These are phyloP conservation scores for Paecilomyces sp. DNA, from an alignment of 2,329 filamentous ascomycete genomes.

Conservation along the genomic window DNA sequence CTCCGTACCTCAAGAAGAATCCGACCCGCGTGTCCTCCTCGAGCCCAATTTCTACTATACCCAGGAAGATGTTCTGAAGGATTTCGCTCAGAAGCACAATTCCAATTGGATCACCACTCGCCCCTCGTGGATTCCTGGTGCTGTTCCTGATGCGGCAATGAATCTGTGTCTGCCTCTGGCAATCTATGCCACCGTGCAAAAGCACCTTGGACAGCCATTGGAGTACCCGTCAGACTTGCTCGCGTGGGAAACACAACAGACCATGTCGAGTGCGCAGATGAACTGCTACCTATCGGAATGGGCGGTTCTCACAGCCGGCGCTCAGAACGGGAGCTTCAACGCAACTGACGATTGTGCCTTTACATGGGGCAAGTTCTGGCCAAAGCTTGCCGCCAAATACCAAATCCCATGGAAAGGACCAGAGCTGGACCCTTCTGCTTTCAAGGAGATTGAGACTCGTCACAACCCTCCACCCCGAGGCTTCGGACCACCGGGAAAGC, in stretches of 20 bases:
- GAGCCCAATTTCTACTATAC: conserved; percentile 51
- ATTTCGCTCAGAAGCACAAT: conserved; percentile 33
- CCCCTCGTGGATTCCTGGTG: conserved; percentile 44
- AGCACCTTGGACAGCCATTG: conserved; percentile 33
- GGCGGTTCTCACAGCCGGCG: conserved; percentile 37
- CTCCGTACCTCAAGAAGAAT: conserved; percentile 39
- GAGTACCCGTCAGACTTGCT: conserved; percentile 38
- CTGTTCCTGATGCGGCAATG: conserved; percentile 44
- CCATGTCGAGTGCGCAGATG: conserved; percentile 39
- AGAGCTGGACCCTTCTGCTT: neutral
- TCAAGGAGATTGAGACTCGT: neutral
- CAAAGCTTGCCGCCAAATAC: neutral
- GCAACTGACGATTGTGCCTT: conserved; percentile 39
- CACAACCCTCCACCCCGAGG: neutral
- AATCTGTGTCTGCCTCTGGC: conserved; percentile 44
- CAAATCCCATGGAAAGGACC: neutral
- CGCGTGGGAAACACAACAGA: conserved; percentile 38
- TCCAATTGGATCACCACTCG: conserved; percentile 42
- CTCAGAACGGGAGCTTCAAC: conserved; percentile 44
- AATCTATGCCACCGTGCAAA: conserved; percentile 44
- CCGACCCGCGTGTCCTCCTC: conserved; percentile 36
- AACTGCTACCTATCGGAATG: conserved; percentile 46
- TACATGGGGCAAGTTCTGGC: conserved; percentile 43
- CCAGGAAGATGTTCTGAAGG: conserved; percentile 44
- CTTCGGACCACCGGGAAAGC: neutral